Conservation (phyloP, 371 early-diverging fungal genomes). For the Lichtheimia hyalospora region DNA sequence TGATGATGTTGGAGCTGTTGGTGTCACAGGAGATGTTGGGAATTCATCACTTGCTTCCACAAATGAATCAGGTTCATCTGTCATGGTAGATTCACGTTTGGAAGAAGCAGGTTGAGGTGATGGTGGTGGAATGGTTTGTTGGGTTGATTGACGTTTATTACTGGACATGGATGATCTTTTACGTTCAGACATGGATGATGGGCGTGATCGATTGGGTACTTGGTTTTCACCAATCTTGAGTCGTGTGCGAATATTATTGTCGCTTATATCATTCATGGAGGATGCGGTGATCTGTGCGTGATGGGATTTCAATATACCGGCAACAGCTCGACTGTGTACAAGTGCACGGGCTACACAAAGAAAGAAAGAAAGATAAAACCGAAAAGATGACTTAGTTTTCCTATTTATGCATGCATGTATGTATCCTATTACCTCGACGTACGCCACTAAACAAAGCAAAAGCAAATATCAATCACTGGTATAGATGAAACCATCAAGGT, state of each 20-base stretch:
- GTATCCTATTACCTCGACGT: slow-evolving; percentile 46
- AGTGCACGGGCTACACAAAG: slow-evolving; percentile 58
- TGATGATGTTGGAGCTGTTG: not conserved
- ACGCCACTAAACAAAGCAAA: slow-evolving; percentile 47
- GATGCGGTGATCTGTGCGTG: slow-evolving; percentile 56
- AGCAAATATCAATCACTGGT: not conserved
- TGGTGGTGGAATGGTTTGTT: slow-evolving; percentile 1
- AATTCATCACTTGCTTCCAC: slow-evolving; percentile 31
- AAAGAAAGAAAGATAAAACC: not conserved
- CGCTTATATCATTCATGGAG: slow-evolving; percentile 38
- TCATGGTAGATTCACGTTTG: not conserved
- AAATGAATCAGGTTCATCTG: slow-evolving; percentile 30
- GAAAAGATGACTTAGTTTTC: not conserved
- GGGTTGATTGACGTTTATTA: not conserved
- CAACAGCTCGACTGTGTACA: slow-evolving; percentile 72
- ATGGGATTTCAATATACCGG: slow-evolving; percentile 51
- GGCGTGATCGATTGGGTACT: slow-evolving; percentile 38
- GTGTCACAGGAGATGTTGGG: slow-evolving; percentile 14
- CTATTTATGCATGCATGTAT: not conserved
- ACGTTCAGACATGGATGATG: slow-evolving; percentile 33
- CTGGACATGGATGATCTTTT: slow-evolving; percentile 26
- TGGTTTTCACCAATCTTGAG: slow-evolving; percentile 40
- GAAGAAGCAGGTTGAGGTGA: not conserved
- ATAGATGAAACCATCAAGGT: not conserved
- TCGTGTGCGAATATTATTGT: slow-evolving; percentile 35